Evolutionary conservation across 2,329 filamentous ascomycete genomes (phyloP), one percentile per base, ranked within the genome.

Genomic region (Ampelomyces quisqualis): DNA sequence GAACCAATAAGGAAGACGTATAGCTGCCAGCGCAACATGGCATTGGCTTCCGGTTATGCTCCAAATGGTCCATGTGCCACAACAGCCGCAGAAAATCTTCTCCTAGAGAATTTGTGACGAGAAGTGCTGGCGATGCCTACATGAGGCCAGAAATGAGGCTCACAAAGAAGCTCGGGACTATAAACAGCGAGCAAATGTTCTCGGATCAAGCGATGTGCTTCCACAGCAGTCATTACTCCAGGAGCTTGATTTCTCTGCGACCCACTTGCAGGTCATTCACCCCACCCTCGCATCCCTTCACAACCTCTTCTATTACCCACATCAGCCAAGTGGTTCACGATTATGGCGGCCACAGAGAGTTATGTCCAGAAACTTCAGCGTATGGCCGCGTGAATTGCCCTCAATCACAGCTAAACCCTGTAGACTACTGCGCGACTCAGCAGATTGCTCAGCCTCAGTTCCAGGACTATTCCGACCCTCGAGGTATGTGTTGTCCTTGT

Each of bases 381-480:
- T 65, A 55, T 45, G 62, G 41, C 42, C 35, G 36, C 34, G 39
- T 13, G 21, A 32, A 20, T 35, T 24, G 30, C 20, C 22, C 26
- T 24, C 22, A 14, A 34, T 18, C 30, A 26, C 18, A 45, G 52
- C 57, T 52, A 48, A 49, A 36, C 18, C 15, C 43, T 22, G 21
- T 31, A 67, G 64, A 59, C 40, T 65, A 60, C 34, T 67, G 64
- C 49, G 54, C 55, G 26, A 51, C 53, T 17, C 60, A 67, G 30
- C 55, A 59, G 42, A 61, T 67, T 38, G 64, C 63, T 26, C 61
- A 64, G 41, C 62, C 62, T 29, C 64, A 64, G 32, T 67, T 61
- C 48, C 64, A 65, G 45, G 64, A 67, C 43, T 67, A 65, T 48
- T 65, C 61, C 21, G 64, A 67, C 38, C 64, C 64, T 38, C 53